Evolutionary conservation across 139 green algal genomes (phyloP), one percentile per base, ranked within the genome.

Genomic region (Tetratostichococcus sp.): DNA sequence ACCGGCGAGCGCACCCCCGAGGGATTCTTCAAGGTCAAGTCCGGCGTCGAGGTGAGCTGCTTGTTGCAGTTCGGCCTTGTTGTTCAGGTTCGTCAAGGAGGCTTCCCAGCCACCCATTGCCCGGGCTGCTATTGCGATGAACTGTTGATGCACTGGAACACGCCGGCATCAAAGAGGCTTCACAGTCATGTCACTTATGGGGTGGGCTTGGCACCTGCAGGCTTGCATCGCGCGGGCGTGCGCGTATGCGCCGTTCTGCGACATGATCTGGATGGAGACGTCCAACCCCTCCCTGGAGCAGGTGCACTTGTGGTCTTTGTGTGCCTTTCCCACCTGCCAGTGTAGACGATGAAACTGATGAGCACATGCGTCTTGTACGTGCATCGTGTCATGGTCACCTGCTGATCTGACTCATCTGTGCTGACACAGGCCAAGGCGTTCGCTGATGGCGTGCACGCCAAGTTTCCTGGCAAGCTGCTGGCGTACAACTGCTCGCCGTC

Each of bases 181-280:
- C n/a, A n/a, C n/a, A n/a, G n/a, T n/a, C n/a, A n/a, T n/a, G n/a
- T n/a, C n/a, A n/a, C n/a, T n/a, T n/a, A n/a, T n/a, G n/a, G n/a
- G n/a, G n/a, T n/a, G n/a, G n/a, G n/a, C n/a, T n/a, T n/a, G n/a
- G n/a, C n/a, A n/a, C 67, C 19, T 78, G 77, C 68, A 82, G 30
- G 72, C 79, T 19, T 86, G 88, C 75, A 95, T 97, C 76, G 91
- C 88, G 0, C 91, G 92, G 69, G 92, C 86, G 59, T 83, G 94
- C 62, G 89, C 92, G 5, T 97, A 96, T 69, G 92, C 92, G 4
- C 92, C 92, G 4, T 92, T 93, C 65, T 89, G 87, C 57, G 92
- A 97, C 84, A 79, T 97, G 65, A 77, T 97, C 34, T 97, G 92
- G 92, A 94, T 94, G 75, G 92, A 97, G 88, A 97, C 92, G 31